Percentiles rank a stretch among this genome's conserved stretches.
Evolutionary conservation across 2,329 filamentous ascomycete species (phyloP).

Genomic region (Fusarium brachygibbosum): DNA sequence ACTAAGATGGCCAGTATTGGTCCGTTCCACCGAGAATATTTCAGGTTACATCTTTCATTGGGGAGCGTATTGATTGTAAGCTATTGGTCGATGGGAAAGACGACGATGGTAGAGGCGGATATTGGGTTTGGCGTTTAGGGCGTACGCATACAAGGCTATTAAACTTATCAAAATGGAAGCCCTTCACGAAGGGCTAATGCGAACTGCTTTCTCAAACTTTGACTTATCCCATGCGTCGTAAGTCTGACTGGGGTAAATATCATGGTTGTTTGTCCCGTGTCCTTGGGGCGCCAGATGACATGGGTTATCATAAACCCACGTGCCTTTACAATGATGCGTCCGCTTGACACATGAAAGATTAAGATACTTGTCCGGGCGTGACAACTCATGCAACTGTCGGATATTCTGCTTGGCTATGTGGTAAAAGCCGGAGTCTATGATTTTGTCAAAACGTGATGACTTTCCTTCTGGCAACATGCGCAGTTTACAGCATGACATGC

Average conservation of each 20-base stretch:
- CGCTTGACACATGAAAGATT: constrained; percentile 8
- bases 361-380: background rate
- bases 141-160: constrained; percentile 36
- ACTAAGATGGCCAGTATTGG: constrained; percentile 9
- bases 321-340: background rate
- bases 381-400: background rate
- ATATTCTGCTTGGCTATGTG: background rate
- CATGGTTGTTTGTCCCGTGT: background rate
- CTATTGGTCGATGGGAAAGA: constrained; percentile 41
- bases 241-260: background rate
- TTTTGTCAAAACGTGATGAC: background rate
- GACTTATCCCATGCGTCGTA: background rate
- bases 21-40: background rate
- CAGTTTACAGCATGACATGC: background rate
- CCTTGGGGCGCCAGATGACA: constrained; percentile 24
- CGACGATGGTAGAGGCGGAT: constrained; percentile 31
- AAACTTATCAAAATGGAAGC: constrained; percentile 23
- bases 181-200: constrained; percentile 18
- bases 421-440: background rate
- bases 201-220: background rate
- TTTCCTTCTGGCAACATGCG: background rate
- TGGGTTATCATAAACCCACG: constrained; percentile 11
- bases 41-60: constrained; percentile 1
- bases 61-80: constrained; percentile 32
- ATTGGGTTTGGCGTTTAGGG: constrained; percentile 43